Evolutionary conservation across 768 basidiomycete genomes (phyloP), one percentile per base, ranked within the genome.

Genomic region (Collybiopsis confluens): DNA sequence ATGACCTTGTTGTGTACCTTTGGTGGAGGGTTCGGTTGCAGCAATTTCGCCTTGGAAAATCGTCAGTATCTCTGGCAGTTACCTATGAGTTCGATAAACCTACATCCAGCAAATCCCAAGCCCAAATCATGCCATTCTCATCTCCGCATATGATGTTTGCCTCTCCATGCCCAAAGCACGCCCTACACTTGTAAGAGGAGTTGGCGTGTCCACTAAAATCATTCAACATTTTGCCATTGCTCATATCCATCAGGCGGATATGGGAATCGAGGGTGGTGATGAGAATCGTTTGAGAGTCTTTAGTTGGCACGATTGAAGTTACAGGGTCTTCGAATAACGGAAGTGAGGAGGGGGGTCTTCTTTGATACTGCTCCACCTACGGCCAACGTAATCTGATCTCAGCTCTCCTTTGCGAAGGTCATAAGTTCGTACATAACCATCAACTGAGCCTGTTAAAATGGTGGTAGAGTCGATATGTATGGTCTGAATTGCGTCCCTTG

Each of bases 341-440:
- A 46, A 37, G 13, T 27, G 55, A 36, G 52, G 56, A 54, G 35
- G 18, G 40, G 33, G 46, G 36, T 37, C 45, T 40, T 15, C 30
- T 54, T 41, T 28, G 38, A 3, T 16, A 35, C 21, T 20, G 33
- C 33, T 36, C 21, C 13, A 81, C 91, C 62, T 67, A 95, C 93
- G 82, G 7, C 96, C 96, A 59, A 98, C 80, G 64, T 84, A 93
- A 68, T 99, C 97, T 41, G 89, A 80, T 7, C 88, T 82, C 26
- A 98, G 71, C 65, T 96, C 85, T 21, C 97, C 97, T 74, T 88
- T 92, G 49, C 97, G 87, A 28, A 99, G 76, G 68, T 99, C 97
- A 69, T 98, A 98, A 8, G 91, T 92, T 18, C 97, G 83, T 41
- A 96, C 84, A 64, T 88, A 79, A 2, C 97, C 96, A 57, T 99